These are phyloP conservation scores for Arthroderma sp. DNA, from an alignment of 2,329 filamentous ascomycete species.

Conservation along the genomic window DNA sequence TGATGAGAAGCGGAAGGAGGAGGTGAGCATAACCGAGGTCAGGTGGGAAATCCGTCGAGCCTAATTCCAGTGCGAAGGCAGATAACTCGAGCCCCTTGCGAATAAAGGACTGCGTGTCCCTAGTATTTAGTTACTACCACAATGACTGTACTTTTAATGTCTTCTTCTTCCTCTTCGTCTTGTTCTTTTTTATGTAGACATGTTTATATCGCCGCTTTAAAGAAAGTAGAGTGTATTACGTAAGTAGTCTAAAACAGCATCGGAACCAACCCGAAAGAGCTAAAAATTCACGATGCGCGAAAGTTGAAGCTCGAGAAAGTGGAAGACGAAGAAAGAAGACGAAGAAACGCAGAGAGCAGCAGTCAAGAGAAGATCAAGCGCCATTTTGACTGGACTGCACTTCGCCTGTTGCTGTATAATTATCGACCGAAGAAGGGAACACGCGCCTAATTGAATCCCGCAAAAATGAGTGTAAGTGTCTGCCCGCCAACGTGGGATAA, in stretches of 20 bases:
- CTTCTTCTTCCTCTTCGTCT: not conserved
- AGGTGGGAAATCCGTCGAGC: conserved; percentile 73
- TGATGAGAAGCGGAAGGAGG: conserved; percentile 81
- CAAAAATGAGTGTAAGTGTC: conserved; percentile 2
- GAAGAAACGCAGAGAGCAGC: not conserved
- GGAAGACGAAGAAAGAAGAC: not conserved
- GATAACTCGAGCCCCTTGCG: not conserved
- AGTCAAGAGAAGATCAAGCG: not conserved
- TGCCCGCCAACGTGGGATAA: not conserved
- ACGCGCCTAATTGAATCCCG: not conserved
- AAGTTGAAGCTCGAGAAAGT: conserved; percentile 6
- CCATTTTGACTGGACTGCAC: not conserved
- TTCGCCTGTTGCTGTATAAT: not conserved
- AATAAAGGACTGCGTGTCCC: not conserved
- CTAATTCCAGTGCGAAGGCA: conserved; percentile 33
- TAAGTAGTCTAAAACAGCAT: not conserved
- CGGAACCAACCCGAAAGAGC: not conserved
- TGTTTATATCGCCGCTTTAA: not conserved
- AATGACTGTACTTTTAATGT: not conserved
- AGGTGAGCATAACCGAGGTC: conserved; percentile 83
- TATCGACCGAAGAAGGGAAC: not conserved
- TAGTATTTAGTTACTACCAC: not conserved
- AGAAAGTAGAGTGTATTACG: not conserved
- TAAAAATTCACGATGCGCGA: not conserved
- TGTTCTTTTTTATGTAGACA: not conserved